Conservation (phyloP, 768 basidiomycete genomes). For the Suillus lakei region DNA sequence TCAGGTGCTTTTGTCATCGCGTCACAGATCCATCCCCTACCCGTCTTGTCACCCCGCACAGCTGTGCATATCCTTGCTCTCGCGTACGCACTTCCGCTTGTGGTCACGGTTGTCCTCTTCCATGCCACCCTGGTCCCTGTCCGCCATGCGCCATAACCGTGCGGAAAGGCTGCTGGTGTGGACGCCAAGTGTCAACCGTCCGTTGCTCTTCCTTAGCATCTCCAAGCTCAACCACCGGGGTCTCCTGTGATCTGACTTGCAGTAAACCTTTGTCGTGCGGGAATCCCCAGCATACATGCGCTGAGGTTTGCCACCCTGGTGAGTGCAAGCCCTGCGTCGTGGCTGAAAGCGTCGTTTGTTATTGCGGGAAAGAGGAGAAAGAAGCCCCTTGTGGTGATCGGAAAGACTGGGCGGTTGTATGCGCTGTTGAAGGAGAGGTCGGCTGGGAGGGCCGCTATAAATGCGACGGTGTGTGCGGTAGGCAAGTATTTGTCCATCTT, state of each 20-base stretch:
- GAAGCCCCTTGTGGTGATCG: constrained; percentile 70
- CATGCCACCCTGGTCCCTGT: constrained; percentile 96
- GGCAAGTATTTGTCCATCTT: not conserved
- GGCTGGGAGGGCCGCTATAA: constrained; percentile 59
- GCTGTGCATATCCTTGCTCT: constrained; percentile 73
- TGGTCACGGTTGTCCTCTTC: constrained; percentile 79
- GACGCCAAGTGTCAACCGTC: constrained; percentile 58
- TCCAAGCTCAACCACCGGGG: not conserved
- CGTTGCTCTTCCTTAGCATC: constrained; percentile 50
- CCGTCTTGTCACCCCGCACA: constrained; percentile 75
- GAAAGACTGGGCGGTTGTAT: constrained; percentile 46
- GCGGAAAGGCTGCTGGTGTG: constrained; percentile 81
- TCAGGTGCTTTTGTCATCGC: constrained; percentile 84
- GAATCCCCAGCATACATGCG: constrained; percentile 67
- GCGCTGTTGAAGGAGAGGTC: constrained; percentile 46
- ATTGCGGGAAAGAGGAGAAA: constrained; percentile 74
- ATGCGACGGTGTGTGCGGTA: not conserved
- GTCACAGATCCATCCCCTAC: constrained; percentile 73
- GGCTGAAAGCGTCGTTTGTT: constrained; percentile 65
- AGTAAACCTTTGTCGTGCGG: constrained; percentile 62
- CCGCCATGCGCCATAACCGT: constrained; percentile 89
- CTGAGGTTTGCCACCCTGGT: constrained; percentile 75
- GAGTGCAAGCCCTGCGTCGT: constrained; percentile 68
- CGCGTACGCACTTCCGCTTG: constrained; percentile 62
- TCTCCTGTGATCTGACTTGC: constrained; percentile 45